phyloP scores from a whole-genome alignment of 352 stramenopile species.

The Phytophthora lateralis region DNA sequence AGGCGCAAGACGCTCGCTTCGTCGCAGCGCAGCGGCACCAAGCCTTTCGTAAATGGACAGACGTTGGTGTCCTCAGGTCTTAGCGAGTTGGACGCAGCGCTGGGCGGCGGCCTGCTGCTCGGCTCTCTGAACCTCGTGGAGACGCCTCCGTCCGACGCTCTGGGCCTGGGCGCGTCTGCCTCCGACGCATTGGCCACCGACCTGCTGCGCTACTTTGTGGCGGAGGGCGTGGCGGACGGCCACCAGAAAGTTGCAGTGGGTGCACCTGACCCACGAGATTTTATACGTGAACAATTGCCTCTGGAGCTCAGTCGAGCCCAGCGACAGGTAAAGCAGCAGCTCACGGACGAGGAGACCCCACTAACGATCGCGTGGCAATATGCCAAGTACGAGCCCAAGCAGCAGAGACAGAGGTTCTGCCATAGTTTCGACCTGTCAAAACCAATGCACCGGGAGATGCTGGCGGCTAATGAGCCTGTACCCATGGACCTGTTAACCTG shows the following conservation, averaged over 20 bases:
- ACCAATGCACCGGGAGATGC: conserved; percentile 56
- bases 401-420: conserved; percentile 52
- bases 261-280: conserved; percentile 43
- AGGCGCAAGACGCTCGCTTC: conserved; percentile 33
- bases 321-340: conserved; percentile 66
- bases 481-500: conserved; percentile 29
- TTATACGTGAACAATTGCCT: conserved; percentile 49
- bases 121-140: conserved; percentile 60
- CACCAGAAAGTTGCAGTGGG: conserved; percentile 44
- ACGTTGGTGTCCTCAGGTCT: conserved; percentile 61
- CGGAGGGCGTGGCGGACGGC: conserved; percentile 52
- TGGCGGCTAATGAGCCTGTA: conserved; percentile 46
- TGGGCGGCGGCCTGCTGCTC: conserved; percentile 64
- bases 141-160: conserved; percentile 13
- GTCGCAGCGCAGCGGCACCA: conserved; percentile 43
- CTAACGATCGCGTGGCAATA: conserved; percentile 85
- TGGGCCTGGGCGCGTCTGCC: conserved; percentile 16
- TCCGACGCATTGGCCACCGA: conserved; percentile 49
- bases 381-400: conserved; percentile 54
- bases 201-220: conserved; percentile 69
- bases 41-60: conserved; percentile 75
- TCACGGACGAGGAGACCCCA: conserved; percentile 22
- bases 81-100: conserved; percentile 52
- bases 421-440: conserved; percentile 78
- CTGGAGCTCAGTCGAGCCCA: conserved; percentile 73